phyloP scores from a whole-genome alignment of 2,329 filamentous ascomycete species.

The Pezicula radicicola region DNA sequence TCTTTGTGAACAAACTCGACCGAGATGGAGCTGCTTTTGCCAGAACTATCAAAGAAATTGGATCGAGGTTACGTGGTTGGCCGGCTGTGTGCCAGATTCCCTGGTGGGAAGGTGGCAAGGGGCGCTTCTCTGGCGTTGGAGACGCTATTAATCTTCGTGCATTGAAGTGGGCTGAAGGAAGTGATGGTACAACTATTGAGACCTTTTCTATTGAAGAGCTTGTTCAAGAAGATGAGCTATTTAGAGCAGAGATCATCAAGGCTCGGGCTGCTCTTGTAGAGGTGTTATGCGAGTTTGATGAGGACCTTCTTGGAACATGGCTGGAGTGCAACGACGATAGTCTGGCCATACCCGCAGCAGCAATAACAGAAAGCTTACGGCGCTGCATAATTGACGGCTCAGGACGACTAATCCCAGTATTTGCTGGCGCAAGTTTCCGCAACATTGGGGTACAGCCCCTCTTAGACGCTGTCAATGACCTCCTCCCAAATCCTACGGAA shows the following conservation, averaged over 20 bases:
- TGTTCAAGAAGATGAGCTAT: slow-evolving; percentile 40
- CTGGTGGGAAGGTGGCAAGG: slow-evolving; percentile 77
- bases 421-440: slow-evolving; percentile 87
- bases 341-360: slow-evolving; percentile 58
- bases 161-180: slow-evolving; percentile 67
- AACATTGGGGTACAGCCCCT: slow-evolving; percentile 94
- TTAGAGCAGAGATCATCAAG: slow-evolving; percentile 66
- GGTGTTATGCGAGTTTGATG: slow-evolving; percentile 83
- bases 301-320: slow-evolving; percentile 80
- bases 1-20: slow-evolving; percentile 84
- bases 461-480: slow-evolving; percentile 82
- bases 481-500: slow-evolving; percentile 80
- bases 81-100: slow-evolving; percentile 93
- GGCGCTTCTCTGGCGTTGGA: slow-evolving; percentile 77
- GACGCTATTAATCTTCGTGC: slow-evolving; percentile 77
- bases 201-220: slow-evolving; percentile 53
- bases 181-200: slow-evolving; percentile 61
- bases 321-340: slow-evolving; percentile 74
- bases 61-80: slow-evolving; percentile 74
- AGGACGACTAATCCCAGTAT: slow-evolving; percentile 78
- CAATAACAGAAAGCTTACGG: slow-evolving; percentile 73
- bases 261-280: slow-evolving; percentile 80
- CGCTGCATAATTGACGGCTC: slow-evolving; percentile 65
- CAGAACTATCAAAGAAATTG: slow-evolving; percentile 82
- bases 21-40: slow-evolving; percentile 80